Base-by-base conservation (phyloP, 768 basidiomycete genomes). In the Lactarius hengduanensis region DNA sequence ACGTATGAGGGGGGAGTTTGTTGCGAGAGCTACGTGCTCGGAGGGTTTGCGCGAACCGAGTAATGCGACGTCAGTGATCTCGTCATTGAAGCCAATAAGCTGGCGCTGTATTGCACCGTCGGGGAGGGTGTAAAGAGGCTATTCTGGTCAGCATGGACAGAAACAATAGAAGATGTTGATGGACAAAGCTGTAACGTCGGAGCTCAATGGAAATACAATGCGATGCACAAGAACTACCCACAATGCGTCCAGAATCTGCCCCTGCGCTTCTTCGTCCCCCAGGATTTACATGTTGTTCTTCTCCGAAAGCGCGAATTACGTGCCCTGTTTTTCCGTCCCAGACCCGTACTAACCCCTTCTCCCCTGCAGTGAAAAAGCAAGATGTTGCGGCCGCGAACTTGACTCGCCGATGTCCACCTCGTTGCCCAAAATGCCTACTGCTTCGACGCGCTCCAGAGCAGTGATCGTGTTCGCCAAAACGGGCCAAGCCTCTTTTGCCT, bases 51-150 rank as follows among this genome's bases (percentile, higher is more conserved):
- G 72, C n/a, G 38, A 74, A 55, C 84, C 84, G 65, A 99, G 82
- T 78, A 95, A 93, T 32, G 84, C 81, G 5, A 88, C 85, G 72
- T 98, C 97, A 59, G 98, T 90, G 70, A 98, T 95, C 77, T 98
- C 96, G 77, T 99, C 97, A 76, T 98, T 98, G 82, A 90, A 99
- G 0, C 97, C 97, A 72, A 98, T 88, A 70, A 98, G 78, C 71
- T 98, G 96, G 20, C 91, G 89, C 2, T 82, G 79, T 30, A 92
- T 78, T 10, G 82, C 78, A 38, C 82, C 82, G 1, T 85, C 84
- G n/a, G 81, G 75, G 9, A 96, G 79, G 2, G 92, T 94, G 76
- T 95, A 88, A 78, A 94, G 57, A 95, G 82, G 71, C 98, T 96
- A 71, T 98, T 99, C 77, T 98, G 97, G 76, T 99, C 96, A 28